Evolutionary conservation across 441 rosid species (phyloP).

Genomic region (Pelargonium citronellum): DNA sequence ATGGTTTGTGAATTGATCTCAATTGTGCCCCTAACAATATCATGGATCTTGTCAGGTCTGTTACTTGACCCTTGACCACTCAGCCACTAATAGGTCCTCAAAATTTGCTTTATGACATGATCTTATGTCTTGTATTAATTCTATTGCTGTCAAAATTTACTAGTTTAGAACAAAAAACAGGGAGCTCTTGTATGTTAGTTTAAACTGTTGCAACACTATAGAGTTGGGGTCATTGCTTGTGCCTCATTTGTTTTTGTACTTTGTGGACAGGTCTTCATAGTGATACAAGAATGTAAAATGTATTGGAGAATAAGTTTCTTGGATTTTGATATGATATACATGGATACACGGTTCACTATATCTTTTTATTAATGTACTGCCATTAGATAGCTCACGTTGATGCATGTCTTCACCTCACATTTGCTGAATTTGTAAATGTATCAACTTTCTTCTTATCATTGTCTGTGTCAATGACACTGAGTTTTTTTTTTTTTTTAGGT

Average conservation of each 20-base stretch:
- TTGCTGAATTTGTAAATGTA: not conserved
- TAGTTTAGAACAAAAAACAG: not conserved
- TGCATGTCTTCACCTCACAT: constrained; percentile 5
- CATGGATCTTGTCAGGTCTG: not conserved
- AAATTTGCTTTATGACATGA: not conserved
- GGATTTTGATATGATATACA: constrained; percentile 1
- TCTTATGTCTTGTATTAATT: not conserved
- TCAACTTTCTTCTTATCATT: not conserved
- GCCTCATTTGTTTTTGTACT: constrained; percentile 1
- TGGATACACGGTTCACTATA: not conserved
- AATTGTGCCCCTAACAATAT: not conserved
- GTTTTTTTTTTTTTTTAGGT: constrained; percentile 45
- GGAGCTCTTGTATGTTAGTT: not conserved
- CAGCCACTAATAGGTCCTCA: not conserved
- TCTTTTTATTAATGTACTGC: not conserved
- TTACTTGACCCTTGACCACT: not conserved
- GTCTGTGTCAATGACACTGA: constrained; percentile 22
- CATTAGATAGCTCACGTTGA: constrained; percentile 9
- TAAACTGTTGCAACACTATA: not conserved
- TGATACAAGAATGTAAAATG: not conserved
- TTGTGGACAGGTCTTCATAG: not conserved
- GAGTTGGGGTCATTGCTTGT: not conserved
- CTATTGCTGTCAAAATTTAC: not conserved
- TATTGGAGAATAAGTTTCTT: not conserved
- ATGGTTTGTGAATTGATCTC: not conserved